Evolutionary conservation across 352 stramenopile species (phyloP).

Genomic region (Phytophthora idaei): DNA sequence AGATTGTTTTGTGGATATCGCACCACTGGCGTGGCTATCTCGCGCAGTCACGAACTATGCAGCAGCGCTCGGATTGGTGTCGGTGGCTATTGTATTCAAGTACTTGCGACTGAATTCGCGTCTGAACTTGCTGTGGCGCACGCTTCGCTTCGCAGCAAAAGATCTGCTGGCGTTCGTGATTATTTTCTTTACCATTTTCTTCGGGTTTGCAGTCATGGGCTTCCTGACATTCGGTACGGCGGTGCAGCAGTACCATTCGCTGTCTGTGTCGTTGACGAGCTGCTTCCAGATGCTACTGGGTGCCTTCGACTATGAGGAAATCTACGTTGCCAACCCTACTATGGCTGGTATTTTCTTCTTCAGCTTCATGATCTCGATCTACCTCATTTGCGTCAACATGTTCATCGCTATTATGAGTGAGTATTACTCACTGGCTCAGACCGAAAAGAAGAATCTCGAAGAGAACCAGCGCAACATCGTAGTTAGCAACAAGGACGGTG

Average conservation of each 20-base stretch:
- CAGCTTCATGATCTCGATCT: slow-evolving; percentile 82
- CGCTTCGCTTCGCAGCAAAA: slow-evolving; percentile 73
- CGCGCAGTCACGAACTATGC: slow-evolving; percentile 62
- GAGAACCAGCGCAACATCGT: slow-evolving; percentile 51
- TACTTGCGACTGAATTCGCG: slow-evolving; percentile 79
- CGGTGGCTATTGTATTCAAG: slow-evolving; percentile 85
- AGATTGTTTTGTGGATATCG: slow-evolving; percentile 67
- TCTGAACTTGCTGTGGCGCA: slow-evolving; percentile 81
- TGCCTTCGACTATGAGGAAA: slow-evolving; percentile 79
- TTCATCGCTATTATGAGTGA: slow-evolving; percentile 88
- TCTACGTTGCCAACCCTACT: slow-evolving; percentile 65
- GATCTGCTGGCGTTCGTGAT: slow-evolving; percentile 77
- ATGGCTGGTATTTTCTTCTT: slow-evolving; percentile 88
- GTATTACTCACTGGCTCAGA: slow-evolving; percentile 79
- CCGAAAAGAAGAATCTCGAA: slow-evolving; percentile 68
- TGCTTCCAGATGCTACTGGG: slow-evolving; percentile 87
- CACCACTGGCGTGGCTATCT: slow-evolving; percentile 55
- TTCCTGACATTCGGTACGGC: slow-evolving; percentile 74
- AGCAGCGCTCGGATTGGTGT: slow-evolving; percentile 64
- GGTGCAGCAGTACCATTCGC: slow-evolving; percentile 72
- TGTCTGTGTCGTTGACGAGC: slow-evolving; percentile 71
- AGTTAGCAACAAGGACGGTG: slow-evolving; percentile 19
- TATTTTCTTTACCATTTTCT: slow-evolving; percentile 86
- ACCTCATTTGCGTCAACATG: slow-evolving; percentile 86
- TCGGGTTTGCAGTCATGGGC: slow-evolving; percentile 79